Conservation (phyloP, 495 filamentous ascomycete species). For the Trichoderma orchidacearum region DNA sequence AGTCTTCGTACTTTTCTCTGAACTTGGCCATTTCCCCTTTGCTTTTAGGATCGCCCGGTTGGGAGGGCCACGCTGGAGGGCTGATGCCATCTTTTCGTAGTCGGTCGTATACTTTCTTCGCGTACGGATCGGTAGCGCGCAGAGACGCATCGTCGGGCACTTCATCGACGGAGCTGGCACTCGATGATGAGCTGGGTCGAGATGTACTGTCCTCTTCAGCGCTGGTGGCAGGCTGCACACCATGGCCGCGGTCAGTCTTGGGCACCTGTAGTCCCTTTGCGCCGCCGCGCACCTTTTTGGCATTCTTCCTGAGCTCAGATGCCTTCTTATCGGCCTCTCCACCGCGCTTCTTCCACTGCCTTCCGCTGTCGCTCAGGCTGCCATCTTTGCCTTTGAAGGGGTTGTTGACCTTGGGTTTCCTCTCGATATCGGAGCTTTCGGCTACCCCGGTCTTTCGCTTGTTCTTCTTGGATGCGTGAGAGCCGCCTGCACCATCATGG, state of each 20-base stretch:
- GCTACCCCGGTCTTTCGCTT: neutral
- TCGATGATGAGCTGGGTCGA: neutral
- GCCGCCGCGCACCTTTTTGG: neutral
- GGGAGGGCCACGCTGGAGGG: slow-evolving; percentile 29
- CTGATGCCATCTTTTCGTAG: slow-evolving; percentile 26
- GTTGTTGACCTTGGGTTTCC: neutral
- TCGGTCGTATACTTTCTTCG: slow-evolving; percentile 24
- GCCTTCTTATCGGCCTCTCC: neutral
- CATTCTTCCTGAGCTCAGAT: neutral
- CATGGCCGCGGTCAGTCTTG: neutral
- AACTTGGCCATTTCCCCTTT: slow-evolving; percentile 27
- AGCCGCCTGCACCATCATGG: neutral
- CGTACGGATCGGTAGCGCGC: slow-evolving; percentile 14
- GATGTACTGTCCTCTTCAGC: neutral
- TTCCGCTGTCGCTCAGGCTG: neutral
- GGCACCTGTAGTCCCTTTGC: neutral
- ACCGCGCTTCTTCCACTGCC: neutral
- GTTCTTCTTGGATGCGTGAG: neutral
- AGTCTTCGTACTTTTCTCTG: slow-evolving; percentile 40
- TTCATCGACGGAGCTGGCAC: slow-evolving; percentile 1
- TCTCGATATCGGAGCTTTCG: neutral
- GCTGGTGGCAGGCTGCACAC: neutral
- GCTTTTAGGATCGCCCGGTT: slow-evolving; percentile 25
- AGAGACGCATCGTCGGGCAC: neutral
- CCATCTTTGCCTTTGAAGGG: neutral